These are phyloP conservation scores for Pyrus communis DNA, from an alignment of 306 rosid genomes.

Conservation along the genomic window DNA sequence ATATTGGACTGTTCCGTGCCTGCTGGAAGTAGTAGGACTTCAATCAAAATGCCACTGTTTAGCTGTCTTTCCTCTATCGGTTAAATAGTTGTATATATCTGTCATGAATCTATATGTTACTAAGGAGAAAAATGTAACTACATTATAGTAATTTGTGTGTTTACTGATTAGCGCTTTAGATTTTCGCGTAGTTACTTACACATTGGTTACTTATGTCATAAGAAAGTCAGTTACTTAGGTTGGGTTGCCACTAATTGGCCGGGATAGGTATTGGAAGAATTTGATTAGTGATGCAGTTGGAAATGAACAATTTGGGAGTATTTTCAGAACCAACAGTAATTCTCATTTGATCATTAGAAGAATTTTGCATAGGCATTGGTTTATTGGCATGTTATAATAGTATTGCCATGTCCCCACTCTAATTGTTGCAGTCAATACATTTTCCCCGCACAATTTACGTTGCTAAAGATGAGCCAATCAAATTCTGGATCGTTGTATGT, in stretches of 20 bases:
- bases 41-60: conserved; percentile 2
- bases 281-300: not conserved
- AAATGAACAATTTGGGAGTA: not conserved
- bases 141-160: not conserved
- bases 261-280: not conserved
- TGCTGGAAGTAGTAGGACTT: not conserved
- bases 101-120: not conserved
- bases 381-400: not conserved
- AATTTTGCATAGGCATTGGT: not conserved
- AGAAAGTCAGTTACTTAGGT: not conserved
- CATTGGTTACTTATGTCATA: not conserved
- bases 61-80: conserved; percentile 11
- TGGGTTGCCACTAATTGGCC: not conserved
- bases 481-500: not conserved
- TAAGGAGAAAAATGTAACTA: not conserved
- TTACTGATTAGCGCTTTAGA: not conserved
- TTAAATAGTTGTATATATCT: not conserved
- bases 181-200: not conserved
- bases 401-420: not conserved
- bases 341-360: not conserved
- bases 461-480: not conserved
- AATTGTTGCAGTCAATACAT: not conserved
- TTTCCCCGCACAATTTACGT: not conserved
- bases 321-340: not conserved
- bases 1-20: conserved; percentile 7